Evolutionary conservation across 768 basidiomycete genomes (phyloP).

Genomic region (Tubosaeta sp.): DNA sequence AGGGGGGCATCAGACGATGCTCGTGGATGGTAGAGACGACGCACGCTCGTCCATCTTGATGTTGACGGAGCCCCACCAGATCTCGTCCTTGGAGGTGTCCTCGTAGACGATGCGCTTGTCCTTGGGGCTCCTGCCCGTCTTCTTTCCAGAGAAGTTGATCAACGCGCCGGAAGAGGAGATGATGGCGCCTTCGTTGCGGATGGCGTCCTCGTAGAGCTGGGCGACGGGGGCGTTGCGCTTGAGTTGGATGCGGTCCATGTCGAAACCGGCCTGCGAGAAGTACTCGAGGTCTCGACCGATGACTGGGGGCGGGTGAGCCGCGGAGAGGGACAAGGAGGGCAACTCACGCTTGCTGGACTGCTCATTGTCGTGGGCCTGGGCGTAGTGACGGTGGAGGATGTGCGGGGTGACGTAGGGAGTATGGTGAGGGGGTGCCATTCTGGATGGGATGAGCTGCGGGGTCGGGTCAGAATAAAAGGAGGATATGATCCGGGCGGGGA

Average conservation of each 20-base stretch:
- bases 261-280: constrained; percentile 98
- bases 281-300: constrained; percentile 92
- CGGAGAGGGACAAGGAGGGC: background rate
- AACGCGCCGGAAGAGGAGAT: constrained; percentile 93
- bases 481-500: constrained; percentile 25
- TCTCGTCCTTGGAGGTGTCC: constrained; percentile 91
- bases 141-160: constrained; percentile 99
- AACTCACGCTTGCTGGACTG: constrained; percentile 53
- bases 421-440: constrained; percentile 65
- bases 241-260: constrained; percentile 96
- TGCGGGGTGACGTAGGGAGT: constrained; percentile 87
- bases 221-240: constrained; percentile 91
- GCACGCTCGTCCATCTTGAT: constrained; percentile 97
- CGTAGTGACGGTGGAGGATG: constrained; percentile 85
- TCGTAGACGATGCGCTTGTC: constrained; percentile 99
- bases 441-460: constrained; percentile 15
- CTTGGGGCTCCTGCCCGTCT: constrained; percentile 96
- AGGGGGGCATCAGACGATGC: constrained; percentile 3
- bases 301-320: constrained; percentile 44
- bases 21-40: constrained; percentile 24
- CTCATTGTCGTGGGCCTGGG: constrained; percentile 68
- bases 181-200: constrained; percentile 98
- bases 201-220: constrained; percentile 93
- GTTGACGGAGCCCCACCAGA: constrained; percentile 99
- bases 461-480: background rate